Evolutionary conservation across 2,329 filamentous ascomycete species (phyloP).

Genomic region (Clonostachys chloroleuca): DNA sequence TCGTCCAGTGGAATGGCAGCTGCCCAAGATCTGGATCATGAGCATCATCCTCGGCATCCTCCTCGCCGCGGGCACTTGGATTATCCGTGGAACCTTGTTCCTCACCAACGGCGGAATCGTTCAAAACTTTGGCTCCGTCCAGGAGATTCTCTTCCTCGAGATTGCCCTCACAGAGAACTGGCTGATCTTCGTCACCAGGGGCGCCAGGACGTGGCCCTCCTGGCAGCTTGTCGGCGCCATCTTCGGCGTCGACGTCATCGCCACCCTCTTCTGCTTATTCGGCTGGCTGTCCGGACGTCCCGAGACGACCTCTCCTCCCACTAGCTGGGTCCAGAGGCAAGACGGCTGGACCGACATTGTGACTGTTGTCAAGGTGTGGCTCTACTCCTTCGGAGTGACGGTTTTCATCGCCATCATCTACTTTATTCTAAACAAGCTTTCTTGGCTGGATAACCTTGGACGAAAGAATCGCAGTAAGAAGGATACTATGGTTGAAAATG

Average conservation of each 20-base stretch:
- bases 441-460: slow-evolving; percentile 56
- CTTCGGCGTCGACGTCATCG: slow-evolving; percentile 64
- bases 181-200: slow-evolving; percentile 74
- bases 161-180: slow-evolving; percentile 73
- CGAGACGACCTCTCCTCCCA: slow-evolving; percentile 21
- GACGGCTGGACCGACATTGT: slow-evolving; percentile 44
- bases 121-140: slow-evolving; percentile 69
- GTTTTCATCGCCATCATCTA: slow-evolving; percentile 64
- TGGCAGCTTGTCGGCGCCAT: slow-evolving; percentile 72
- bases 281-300: slow-evolving; percentile 62
- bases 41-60: slow-evolving; percentile 63
- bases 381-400: slow-evolving; percentile 61
- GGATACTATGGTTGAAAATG: slow-evolving; percentile 63
- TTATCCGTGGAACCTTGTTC: slow-evolving; percentile 68
- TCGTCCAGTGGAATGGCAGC: slow-evolving; percentile 74
- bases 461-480: slow-evolving; percentile 56
- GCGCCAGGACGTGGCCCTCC: slow-evolving; percentile 68
- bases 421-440: slow-evolving; percentile 54
- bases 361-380: slow-evolving; percentile 62
- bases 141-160: slow-evolving; percentile 72
- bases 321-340: slow-evolving; percentile 23
- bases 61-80: slow-evolving; percentile 68
- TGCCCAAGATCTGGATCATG: slow-evolving; percentile 80
- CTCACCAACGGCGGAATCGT: slow-evolving; percentile 67
- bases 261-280: slow-evolving; percentile 71